Evolutionary conservation across 2,329 filamentous ascomycete species (phyloP), one percentile per base, ranked within the genome.

Genomic region (Zasmidium cellare): DNA sequence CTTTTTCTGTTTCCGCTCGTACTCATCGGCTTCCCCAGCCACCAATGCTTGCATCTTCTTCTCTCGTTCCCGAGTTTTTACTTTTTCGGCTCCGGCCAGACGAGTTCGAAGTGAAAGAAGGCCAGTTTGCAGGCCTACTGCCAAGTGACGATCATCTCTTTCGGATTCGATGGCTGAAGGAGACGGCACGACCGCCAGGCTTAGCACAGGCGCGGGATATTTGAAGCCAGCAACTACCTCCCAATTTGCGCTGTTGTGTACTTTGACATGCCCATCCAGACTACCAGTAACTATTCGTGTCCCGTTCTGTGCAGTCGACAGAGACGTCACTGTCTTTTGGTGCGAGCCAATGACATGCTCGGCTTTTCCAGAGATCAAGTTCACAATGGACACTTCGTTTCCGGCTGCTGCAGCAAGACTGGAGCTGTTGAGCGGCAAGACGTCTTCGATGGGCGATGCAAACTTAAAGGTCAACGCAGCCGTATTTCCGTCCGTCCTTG

Each of bases 211-310:
- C 1, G 91, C 90, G 3, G 91, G 88, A 75, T 97, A 99, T 77
- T 97, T 99, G 60, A 89, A 86, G 52, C 91, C 93, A 41, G 91
- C 89, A n/a, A 97, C 92, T 7, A 97, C 90, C 71, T 97, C 96
- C 94, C 94, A 99, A 51, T 86, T 88, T 0, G 87, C 87, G 1
- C 92, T 97, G 76, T 97, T 93, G 69, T 96, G 97, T 41, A 99
- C 86, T 77, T 99, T 99, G 77, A 97, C 87, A 75, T 97, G 94
- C 9, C 94, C 96, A 74, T 99, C 94, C 47, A 99, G 82, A 19
- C 88, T 92, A 75, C 92, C 94, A 64, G 88, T 92, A 54, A 99
- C 84, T 56, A 99, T 82, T 51, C 94, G 86, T 51, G 86, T 86
- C 48, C 90, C 90, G 65, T 89, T 85, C 46, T 91, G 92, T 7